Conservation (phyloP, 2,329 filamentous ascomycete species). For the Fusarium temperatum region DNA sequence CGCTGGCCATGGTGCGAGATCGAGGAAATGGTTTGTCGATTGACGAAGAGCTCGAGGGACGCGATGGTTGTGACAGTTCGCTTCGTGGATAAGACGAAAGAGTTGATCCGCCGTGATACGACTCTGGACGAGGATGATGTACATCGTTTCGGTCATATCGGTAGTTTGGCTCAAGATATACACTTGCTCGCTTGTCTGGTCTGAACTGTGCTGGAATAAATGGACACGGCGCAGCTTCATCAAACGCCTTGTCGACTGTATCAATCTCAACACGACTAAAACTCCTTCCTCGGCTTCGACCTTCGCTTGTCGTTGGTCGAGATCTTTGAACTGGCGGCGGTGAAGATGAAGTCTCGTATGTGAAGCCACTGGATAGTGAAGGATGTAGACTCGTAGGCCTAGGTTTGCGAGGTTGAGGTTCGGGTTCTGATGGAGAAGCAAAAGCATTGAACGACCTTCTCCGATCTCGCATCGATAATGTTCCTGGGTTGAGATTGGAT, state of each 20-base stretch:
- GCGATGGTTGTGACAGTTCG: constrained; percentile 31
- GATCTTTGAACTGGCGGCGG: constrained; percentile 27
- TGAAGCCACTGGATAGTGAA: constrained; percentile 28
- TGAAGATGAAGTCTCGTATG: constrained; percentile 11
- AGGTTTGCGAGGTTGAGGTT: constrained; percentile 20
- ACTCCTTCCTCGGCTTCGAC: background rate
- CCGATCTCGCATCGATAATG: constrained; percentile 11
- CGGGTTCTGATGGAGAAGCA: constrained; percentile 8
- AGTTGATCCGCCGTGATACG: constrained; percentile 12
- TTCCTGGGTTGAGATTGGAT: background rate
- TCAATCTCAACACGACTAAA: constrained; percentile 34
- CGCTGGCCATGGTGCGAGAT: constrained; percentile 35
- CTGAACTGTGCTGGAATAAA: constrained; percentile 22
- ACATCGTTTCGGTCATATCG: background rate
- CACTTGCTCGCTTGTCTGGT: constrained; percentile 14
- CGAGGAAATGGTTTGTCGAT: constrained; percentile 29
- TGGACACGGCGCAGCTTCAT: constrained; percentile 35
- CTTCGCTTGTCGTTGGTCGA: constrained; percentile 34
- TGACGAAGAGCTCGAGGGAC: constrained; percentile 40
- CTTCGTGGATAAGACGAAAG: constrained; percentile 14
- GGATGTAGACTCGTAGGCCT: constrained; percentile 36
- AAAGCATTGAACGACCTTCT: constrained; percentile 39
- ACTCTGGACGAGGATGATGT: constrained; percentile 13
- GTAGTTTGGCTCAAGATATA: constrained; percentile 3
- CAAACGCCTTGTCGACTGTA: constrained; percentile 19